phyloP scores from a whole-genome alignment of 2,329 filamentous ascomycete species.

The Alternaria solani region DNA sequence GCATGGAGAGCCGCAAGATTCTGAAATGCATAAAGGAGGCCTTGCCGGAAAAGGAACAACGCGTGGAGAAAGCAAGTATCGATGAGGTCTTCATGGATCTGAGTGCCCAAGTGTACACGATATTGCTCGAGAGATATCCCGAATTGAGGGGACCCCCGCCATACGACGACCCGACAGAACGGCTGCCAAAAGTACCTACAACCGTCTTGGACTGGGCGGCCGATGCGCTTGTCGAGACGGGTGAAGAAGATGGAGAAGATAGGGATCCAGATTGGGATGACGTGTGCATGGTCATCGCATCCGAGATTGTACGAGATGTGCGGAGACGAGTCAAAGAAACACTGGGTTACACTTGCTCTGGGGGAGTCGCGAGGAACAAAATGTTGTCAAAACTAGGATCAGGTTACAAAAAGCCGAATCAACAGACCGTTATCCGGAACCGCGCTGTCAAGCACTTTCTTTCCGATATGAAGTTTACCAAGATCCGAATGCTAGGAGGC shows the following conservation, averaged over 20 bases:
- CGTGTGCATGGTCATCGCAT: conserved; percentile 82
- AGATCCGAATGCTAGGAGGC: conserved; percentile 92
- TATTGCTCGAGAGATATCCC: conserved; percentile 78
- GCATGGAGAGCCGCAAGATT: conserved; percentile 83
- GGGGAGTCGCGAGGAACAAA: conserved; percentile 88
- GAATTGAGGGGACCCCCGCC: conserved; percentile 73
- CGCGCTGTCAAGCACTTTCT: conserved; percentile 83
- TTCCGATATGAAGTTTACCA: conserved; percentile 87
- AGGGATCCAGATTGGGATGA: conserved; percentile 97
- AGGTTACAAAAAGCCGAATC: conserved; percentile 89
- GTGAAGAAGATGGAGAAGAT: conserved; percentile 75
- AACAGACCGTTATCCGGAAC: conserved; percentile 92
- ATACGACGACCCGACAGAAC: conserved; percentile 75
- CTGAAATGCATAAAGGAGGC: conserved; percentile 77
- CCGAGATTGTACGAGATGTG: conserved; percentile 84
- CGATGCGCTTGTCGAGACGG: conserved; percentile 82
- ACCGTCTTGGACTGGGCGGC: conserved; percentile 83
- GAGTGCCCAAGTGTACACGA: conserved; percentile 80
- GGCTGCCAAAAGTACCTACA: conserved; percentile 74
- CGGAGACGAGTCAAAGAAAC: conserved; percentile 72
- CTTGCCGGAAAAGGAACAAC: conserved; percentile 71
- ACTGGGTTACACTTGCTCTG: conserved; percentile 90
- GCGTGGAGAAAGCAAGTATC: conserved; percentile 90
- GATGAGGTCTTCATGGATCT: conserved; percentile 97
- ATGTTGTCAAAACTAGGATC: conserved; percentile 95